These are phyloP conservation scores for Wickerhamiella australiensis DNA, from an alignment of 805 yeast genomes.

Conservation along the genomic window DNA sequence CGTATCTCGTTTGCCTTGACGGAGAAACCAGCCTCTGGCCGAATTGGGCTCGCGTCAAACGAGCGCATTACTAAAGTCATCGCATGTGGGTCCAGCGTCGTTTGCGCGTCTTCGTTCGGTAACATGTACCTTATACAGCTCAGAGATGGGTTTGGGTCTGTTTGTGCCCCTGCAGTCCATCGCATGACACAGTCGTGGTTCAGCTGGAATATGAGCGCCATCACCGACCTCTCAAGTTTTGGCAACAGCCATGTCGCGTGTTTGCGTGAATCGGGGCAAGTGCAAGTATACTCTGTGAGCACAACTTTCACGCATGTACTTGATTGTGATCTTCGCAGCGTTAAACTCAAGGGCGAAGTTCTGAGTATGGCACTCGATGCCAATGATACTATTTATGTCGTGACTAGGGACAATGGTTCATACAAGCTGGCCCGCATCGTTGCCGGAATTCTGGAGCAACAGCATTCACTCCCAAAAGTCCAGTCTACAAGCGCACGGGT, in stretches of 20 bases:
- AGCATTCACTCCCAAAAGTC: neutral
- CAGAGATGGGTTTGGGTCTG: conserved; percentile 7
- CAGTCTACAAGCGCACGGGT: neutral
- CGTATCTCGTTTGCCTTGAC: conserved; percentile 7
- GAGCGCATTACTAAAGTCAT: neutral
- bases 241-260: neutral
- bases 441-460: neutral
- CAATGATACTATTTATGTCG: conserved; percentile 1
- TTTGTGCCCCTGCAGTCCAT: neutral
- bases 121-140: conserved; percentile 2
- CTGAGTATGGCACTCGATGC: neutral
- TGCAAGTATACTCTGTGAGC: neutral
- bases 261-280: neutral
- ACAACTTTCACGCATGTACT: neutral
- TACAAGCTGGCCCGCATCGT: neutral
- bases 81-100: conserved; percentile 4
- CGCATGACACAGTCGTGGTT: conserved; percentile 4
- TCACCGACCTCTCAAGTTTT: neutral
- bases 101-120: neutral
- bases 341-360: neutral
- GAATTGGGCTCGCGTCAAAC: neutral
- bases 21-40: neutral
- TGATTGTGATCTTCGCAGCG: neutral
- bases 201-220: neutral
- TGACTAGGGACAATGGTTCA: neutral